Percentiles rank a stretch among this genome's conserved stretches.
These are phyloP conservation scores for Hordeum marinum DNA, from an alignment of 176 grass and related monocot genomes.

Conservation along the genomic window DNA sequence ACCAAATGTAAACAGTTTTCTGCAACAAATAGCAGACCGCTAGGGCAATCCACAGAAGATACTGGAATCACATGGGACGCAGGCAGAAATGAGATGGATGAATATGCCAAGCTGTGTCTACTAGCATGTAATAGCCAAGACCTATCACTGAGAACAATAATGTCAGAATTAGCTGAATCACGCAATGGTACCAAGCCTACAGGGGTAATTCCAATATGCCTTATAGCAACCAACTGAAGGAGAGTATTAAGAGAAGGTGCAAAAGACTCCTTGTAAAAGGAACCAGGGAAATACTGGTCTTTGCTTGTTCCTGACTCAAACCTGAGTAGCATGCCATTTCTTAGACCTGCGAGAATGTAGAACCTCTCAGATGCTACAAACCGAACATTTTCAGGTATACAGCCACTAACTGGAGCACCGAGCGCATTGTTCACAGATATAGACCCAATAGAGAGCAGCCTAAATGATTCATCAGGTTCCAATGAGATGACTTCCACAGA, in stretches of 20 bases:
- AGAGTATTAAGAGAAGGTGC: constrained; percentile 35
- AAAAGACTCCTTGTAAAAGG: constrained; percentile 34
- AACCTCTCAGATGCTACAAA: constrained; percentile 70
- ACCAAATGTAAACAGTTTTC: constrained; percentile 98
- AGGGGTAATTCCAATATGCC: constrained; percentile 92
- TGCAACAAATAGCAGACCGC: constrained; percentile 86
- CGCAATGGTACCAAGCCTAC: constrained; percentile 68
- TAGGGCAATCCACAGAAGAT: constrained; percentile 78
- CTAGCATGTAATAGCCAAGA: constrained; percentile 84
- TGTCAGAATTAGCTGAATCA: constrained; percentile 72
- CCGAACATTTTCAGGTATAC: constrained; percentile 91
- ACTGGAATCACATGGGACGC: constrained; percentile 93
- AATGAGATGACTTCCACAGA: constrained; percentile 87
- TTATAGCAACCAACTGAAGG: constrained; percentile 79
- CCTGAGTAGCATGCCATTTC: constrained; percentile 96
- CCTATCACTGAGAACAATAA: constrained; percentile 91
- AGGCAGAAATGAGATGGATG: constrained; percentile 88
- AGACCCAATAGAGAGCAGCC: constrained; percentile 47
- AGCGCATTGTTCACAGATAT: constrained; percentile 76
- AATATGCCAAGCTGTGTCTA: constrained; percentile 91
- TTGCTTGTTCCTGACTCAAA: constrained; percentile 60
- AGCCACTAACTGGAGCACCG: constrained; percentile 86
- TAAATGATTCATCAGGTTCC: constrained; percentile 57
- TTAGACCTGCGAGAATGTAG: constrained; percentile 86
- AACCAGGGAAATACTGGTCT: constrained; percentile 30